Evolutionary conservation across 495 filamentous ascomycete species (phyloP).

Genomic region (Haplographium delicatum): DNA sequence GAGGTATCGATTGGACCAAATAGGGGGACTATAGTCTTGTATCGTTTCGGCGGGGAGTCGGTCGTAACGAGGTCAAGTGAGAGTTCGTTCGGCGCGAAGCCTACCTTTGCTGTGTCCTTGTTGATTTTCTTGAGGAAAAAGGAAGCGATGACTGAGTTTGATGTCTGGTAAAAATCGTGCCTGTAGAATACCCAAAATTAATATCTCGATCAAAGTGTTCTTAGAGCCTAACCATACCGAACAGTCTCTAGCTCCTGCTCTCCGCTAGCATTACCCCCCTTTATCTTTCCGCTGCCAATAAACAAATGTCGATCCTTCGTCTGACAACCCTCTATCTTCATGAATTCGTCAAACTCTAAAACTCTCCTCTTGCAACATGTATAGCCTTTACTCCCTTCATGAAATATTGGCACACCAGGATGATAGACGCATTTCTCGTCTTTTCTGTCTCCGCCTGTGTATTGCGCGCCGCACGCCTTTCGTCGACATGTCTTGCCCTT

Average conservation of each 20-base stretch:
- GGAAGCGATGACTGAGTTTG: slow-evolving; percentile 76
- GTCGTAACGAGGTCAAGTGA: slow-evolving; percentile 76
- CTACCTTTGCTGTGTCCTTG: slow-evolving; percentile 65
- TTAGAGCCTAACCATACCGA: slow-evolving; percentile 46
- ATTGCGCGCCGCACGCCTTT: slow-evolving; percentile 62
- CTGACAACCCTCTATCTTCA: slow-evolving; percentile 88
- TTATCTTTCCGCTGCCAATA: slow-evolving; percentile 67
- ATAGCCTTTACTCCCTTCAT: slow-evolving; percentile 97
- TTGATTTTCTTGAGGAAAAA: slow-evolving; percentile 97
- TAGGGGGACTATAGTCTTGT: slow-evolving; percentile 65
- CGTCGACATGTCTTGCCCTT: slow-evolving; percentile 72
- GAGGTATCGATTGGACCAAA: slow-evolving; percentile 71
- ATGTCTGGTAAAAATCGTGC: slow-evolving; percentile 93
- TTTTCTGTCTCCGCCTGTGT: slow-evolving; percentile 53
- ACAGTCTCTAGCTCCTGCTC: slow-evolving; percentile 64
- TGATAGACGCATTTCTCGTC: slow-evolving; percentile 82
- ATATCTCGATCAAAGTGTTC: background rate
- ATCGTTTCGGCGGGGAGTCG: slow-evolving; percentile 71
- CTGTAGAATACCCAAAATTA: slow-evolving; percentile 38
- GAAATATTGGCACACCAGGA: slow-evolving; percentile 84
- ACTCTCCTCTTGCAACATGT: slow-evolving; percentile 94
- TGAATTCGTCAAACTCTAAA: slow-evolving; percentile 95
- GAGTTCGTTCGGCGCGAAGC: slow-evolving; percentile 55
- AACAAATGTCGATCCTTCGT: slow-evolving; percentile 80
- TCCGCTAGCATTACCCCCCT: slow-evolving; percentile 46